Conservation (phyloP, 2,329 filamentous ascomycete genomes). For the Alternaria sp. region DNA sequence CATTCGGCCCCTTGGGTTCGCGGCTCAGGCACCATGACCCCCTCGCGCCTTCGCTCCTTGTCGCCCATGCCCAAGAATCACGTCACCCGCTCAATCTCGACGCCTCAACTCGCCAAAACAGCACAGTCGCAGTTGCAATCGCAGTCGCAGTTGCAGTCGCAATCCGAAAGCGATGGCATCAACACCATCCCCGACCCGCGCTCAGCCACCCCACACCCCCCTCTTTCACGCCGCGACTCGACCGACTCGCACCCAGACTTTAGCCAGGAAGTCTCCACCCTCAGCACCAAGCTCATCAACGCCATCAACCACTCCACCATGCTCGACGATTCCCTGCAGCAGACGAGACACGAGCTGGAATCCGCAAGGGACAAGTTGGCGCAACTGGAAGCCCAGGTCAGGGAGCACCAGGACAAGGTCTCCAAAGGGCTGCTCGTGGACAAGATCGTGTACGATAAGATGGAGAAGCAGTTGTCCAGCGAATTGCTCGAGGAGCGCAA, state of each 20-base stretch:
- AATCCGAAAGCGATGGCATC: conserved; percentile 65
- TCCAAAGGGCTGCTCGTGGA: conserved; percentile 78
- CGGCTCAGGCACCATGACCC: conserved; percentile 46
- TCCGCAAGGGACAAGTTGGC: conserved; percentile 71
- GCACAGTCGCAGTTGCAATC: conserved; percentile 51
- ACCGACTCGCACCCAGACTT: conserved; percentile 66
- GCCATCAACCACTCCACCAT: conserved; percentile 96
- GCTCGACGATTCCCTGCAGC: conserved; percentile 86
- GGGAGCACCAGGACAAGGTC: conserved; percentile 74
- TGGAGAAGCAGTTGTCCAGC: conserved; percentile 52
- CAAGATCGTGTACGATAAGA: conserved; percentile 73
- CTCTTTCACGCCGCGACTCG: conserved; percentile 53
- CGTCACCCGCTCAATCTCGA: conserved; percentile 51
- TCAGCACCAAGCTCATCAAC: conserved; percentile 95
- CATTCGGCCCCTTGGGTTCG: conserved; percentile 48
- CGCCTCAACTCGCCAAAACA: conserved; percentile 46
- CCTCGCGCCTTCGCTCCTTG: conserved; percentile 49
- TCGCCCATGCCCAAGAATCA: conserved; percentile 49
- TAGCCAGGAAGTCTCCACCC: conserved; percentile 80
- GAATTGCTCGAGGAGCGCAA: conserved; percentile 56
- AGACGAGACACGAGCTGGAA: conserved; percentile 84
- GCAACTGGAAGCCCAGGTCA: conserved; percentile 73
- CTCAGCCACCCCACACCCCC: conserved; percentile 51
- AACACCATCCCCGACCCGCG: conserved; percentile 70
- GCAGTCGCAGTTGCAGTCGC: conserved; percentile 53